These are phyloP conservation scores for Elaphomyces granulatus DNA, from an alignment of 495 filamentous ascomycete species.

Conservation along the genomic window DNA sequence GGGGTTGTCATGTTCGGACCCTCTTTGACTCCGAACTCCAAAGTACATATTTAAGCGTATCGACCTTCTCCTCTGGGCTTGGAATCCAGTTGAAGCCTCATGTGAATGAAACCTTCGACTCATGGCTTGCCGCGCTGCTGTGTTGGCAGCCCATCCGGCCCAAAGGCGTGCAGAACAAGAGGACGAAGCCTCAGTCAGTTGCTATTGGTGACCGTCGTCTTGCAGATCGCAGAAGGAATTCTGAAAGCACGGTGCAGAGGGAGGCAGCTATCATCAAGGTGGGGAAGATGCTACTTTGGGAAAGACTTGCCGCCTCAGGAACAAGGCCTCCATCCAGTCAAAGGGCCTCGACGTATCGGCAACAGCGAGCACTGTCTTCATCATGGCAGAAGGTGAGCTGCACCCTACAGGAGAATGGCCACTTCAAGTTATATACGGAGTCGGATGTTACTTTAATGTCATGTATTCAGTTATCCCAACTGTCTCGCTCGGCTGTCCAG, in stretches of 20 bases:
- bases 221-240: constrained; percentile 43
- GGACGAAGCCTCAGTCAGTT: constrained; percentile 49
- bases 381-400: constrained; percentile 82
- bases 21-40: constrained; percentile 47
- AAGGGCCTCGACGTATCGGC: constrained; percentile 38
- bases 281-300: constrained; percentile 86
- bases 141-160: constrained; percentile 89
- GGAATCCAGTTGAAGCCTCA: constrained; percentile 64
- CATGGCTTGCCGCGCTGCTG: constrained; percentile 83
- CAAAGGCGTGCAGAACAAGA: constrained; percentile 56
- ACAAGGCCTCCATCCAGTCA: constrained; percentile 25
- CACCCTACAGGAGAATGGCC: constrained; percentile 87
- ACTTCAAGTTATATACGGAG: constrained; percentile 81
- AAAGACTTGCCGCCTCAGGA: constrained; percentile 37
- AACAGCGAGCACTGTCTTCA: constrained; percentile 39
- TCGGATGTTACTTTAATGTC: constrained; percentile 64
- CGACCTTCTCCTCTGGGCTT: constrained; percentile 49
- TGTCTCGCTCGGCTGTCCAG: constrained; percentile 81
- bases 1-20: constrained; percentile 71
- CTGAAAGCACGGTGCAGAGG: constrained; percentile 46
- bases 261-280: constrained; percentile 92
- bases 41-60: constrained; percentile 67
- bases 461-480: constrained; percentile 74
- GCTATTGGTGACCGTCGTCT: constrained; percentile 35
- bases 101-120: constrained; percentile 61